Conservation (phyloP, 495 filamentous ascomycete species). For the Sphaerosporella brunnea region DNA sequence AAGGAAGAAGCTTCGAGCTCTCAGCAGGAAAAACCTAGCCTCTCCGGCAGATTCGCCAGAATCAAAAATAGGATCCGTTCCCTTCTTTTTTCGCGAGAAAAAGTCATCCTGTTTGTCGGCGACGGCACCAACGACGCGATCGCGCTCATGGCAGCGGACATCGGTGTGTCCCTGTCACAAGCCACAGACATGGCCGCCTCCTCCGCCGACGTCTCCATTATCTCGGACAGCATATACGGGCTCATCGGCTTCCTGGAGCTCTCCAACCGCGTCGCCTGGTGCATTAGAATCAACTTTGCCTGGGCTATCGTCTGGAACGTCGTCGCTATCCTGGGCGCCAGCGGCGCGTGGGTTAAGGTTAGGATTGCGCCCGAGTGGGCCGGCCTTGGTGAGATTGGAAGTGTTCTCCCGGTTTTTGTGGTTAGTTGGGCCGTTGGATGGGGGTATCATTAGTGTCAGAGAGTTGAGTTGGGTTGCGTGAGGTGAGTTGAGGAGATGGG, state of each 20-base stretch:
- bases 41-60: neutral
- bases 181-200: slow-evolving; percentile 47
- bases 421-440: slow-evolving; percentile 29
- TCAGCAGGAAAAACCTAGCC: no score
- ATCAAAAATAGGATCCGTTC: neutral
- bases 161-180: slow-evolving; percentile 42
- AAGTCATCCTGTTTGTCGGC: slow-evolving; percentile 45
- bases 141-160: slow-evolving; percentile 52
- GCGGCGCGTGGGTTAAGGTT: slow-evolving; percentile 46
- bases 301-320: slow-evolving; percentile 63
- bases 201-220: slow-evolving; percentile 53
- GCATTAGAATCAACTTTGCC: slow-evolving; percentile 52
- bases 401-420: slow-evolving; percentile 54
- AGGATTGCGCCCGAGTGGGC: slow-evolving; percentile 58
- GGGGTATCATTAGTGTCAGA: no score
- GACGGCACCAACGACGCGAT: slow-evolving; percentile 71
- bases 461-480: no score
- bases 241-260: slow-evolving; percentile 43
- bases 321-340: slow-evolving; percentile 50
- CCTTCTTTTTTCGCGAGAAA: neutral
- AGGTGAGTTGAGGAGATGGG: slow-evolving; percentile 31
- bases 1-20: neutral
- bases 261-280: slow-evolving; percentile 34
- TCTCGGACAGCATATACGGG: slow-evolving; percentile 38
- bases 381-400: slow-evolving; percentile 59